Percentiles rank a stretch among this genome's conserved stretches.
phyloP scores from a whole-genome alignment of 2,329 filamentous ascomycete species.

The Trichoderma sp. region DNA sequence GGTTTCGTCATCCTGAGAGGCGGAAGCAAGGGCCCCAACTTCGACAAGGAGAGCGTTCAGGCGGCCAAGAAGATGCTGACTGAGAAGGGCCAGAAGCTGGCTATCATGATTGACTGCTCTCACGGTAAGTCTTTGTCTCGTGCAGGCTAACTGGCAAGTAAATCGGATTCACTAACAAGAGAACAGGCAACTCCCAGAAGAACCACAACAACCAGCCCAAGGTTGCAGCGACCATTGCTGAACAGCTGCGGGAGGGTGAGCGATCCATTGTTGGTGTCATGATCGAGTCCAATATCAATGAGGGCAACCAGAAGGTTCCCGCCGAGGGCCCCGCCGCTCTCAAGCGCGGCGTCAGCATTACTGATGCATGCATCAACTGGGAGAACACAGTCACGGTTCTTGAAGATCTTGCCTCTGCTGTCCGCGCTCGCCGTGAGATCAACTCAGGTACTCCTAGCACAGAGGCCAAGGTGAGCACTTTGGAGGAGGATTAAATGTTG shows the following conservation, averaged over 20 bases:
- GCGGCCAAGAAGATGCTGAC: constrained; percentile 72
- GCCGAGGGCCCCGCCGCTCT: constrained; percentile 73
- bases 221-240: constrained; percentile 76
- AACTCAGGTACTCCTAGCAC: constrained; percentile 38
- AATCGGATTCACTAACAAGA: constrained; percentile 11
- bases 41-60: constrained; percentile 79
- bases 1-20: constrained; percentile 96
- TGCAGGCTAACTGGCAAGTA: neutral
- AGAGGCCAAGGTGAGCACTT: constrained; percentile 41
- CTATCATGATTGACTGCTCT: constrained; percentile 98
- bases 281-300: constrained; percentile 98
- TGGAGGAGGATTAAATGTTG: constrained; percentile 48
- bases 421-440: constrained; percentile 67
- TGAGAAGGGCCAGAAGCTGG: constrained; percentile 80
- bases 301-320: constrained; percentile 84
- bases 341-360: constrained; percentile 90
- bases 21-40: constrained; percentile 90
- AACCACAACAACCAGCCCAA: constrained; percentile 96
- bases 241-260: constrained; percentile 86
- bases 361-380: constrained; percentile 95
- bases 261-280: constrained; percentile 91
- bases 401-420: constrained; percentile 80
- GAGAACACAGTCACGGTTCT: constrained; percentile 77
- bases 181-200: constrained; percentile 87
- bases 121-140: constrained; percentile 61